These are phyloP conservation scores for Aspergillus glaucus DNA, from an alignment of 2,329 filamentous ascomycete species.

Conservation along the genomic window DNA sequence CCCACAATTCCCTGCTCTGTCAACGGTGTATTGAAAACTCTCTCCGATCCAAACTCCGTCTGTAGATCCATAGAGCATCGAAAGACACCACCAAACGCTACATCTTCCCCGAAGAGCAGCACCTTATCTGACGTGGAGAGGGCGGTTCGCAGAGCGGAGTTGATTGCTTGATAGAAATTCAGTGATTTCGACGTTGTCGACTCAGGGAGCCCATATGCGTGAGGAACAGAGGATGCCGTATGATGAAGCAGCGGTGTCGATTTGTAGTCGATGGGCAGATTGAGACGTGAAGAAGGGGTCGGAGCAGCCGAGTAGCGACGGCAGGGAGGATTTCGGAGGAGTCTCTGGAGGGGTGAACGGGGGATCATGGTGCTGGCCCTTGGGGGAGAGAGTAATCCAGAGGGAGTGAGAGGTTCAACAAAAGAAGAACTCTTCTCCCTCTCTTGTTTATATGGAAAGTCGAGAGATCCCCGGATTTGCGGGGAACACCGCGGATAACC, in stretches of 20 bases:
- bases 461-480: conserved; percentile 2
- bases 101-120: conserved; percentile 90
- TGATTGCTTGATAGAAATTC: conserved; percentile 92
- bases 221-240: conserved; percentile 63
- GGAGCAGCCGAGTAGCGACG: conserved; percentile 44
- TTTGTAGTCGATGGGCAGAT: conserved; percentile 80
- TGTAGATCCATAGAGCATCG: conserved; percentile 87
- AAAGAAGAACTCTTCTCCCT: background rate
- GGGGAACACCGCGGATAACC: conserved; percentile 24
- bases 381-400: background rate
- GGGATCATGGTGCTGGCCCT: background rate
- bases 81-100: conserved; percentile 95
- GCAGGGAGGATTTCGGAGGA: conserved; percentile 2
- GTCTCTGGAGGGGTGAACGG: background rate
- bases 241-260: conserved; percentile 77
- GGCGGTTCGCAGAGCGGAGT: conserved; percentile 77
- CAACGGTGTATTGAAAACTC: conserved; percentile 94
- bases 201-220: conserved; percentile 66
- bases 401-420: background rate
- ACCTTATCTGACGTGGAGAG: conserved; percentile 78
- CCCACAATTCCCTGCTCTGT: conserved; percentile 92
- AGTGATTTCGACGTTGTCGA: conserved; percentile 71
- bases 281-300: conserved; percentile 55
- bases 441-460: conserved; percentile 4
- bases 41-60: conserved; percentile 75